phyloP scores from a whole-genome alignment of 2,329 filamentous ascomycete species.

The Fusarium austroafricanum region DNA sequence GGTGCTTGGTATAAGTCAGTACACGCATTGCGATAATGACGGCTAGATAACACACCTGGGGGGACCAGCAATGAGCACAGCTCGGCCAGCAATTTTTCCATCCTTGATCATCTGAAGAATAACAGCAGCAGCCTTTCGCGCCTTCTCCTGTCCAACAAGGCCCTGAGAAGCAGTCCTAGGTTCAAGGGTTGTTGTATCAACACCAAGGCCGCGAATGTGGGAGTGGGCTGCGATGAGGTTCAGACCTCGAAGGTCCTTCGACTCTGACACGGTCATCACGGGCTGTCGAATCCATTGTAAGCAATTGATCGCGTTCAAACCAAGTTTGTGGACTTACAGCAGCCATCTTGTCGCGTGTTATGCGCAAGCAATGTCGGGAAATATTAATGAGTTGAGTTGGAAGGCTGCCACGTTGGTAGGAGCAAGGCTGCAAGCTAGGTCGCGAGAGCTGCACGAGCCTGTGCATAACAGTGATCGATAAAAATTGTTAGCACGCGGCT shows the following conservation, averaged over 20 bases:
- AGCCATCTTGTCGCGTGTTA: constrained; percentile 58
- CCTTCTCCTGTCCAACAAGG: constrained; percentile 95
- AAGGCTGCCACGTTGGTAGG: constrained; percentile 16
- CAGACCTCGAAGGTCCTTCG: constrained; percentile 93
- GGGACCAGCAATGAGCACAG: constrained; percentile 93
- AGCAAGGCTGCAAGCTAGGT: constrained; percentile 34
- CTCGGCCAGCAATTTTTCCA: constrained; percentile 96
- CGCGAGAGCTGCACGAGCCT: constrained; percentile 30
- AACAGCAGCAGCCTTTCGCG: constrained; percentile 93
- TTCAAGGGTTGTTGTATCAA: constrained; percentile 91
- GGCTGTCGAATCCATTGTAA: constrained; percentile 56
- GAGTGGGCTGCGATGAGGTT: constrained; percentile 99
- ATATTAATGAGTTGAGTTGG: constrained; percentile 23
- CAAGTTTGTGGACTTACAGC: constrained; percentile 58
- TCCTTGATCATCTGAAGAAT: constrained; percentile 99
- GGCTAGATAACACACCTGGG: constrained; percentile 69
- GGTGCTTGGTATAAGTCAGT: constrained; percentile 68
- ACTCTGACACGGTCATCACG: constrained; percentile 86
- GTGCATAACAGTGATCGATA: constrained; percentile 15
- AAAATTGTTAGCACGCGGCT: constrained; percentile 35
- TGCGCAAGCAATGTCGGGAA: constrained; percentile 29
- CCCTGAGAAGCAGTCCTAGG: constrained; percentile 88
- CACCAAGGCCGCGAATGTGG: constrained; percentile 94
- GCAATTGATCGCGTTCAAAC: constrained; percentile 11
- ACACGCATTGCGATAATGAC: neutral